These are phyloP conservation scores for Solanum tarapatanum DNA, from an alignment of 257 asterid species.

Conservation along the genomic window DNA sequence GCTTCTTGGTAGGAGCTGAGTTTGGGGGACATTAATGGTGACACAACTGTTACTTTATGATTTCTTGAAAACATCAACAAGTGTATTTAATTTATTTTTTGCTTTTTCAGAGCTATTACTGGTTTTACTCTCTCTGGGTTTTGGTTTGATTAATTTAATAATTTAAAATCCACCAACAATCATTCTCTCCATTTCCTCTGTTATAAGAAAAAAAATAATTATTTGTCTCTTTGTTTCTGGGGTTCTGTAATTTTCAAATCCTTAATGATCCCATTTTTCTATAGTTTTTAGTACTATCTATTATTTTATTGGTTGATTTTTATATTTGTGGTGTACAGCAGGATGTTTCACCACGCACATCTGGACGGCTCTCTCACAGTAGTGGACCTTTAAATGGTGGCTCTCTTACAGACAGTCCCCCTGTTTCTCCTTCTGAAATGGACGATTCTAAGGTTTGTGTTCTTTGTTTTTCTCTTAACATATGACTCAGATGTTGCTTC, in stretches of 20 bases:
- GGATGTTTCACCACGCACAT: slow-evolving; percentile 96
- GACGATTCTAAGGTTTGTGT: slow-evolving; percentile 67
- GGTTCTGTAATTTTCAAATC: background rate
- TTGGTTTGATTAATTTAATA: background rate
- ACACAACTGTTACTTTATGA: slow-evolving; percentile 14
- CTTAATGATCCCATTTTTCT: background rate
- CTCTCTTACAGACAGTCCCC: slow-evolving; percentile 92
- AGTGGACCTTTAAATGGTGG: slow-evolving; percentile 89
- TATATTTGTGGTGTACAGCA: slow-evolving; percentile 40
- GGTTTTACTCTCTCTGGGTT: background rate
- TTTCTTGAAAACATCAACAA: slow-evolving; percentile 16
- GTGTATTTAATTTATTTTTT: background rate
- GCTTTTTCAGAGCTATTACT: background rate
- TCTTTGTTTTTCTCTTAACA: background rate
- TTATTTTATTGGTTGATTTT: background rate
- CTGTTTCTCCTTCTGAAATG: slow-evolving; percentile 81
- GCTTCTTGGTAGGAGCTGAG: slow-evolving; percentile 27
- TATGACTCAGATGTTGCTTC: background rate
- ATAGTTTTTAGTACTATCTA: background rate
- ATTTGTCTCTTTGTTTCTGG: background rate
- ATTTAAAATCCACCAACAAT: background rate
- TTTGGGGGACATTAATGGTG: slow-evolving; percentile 9
- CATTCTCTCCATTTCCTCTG: slow-evolving; percentile 6
- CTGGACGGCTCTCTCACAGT: slow-evolving; percentile 95
- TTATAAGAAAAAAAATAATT: background rate